Conservation (phyloP, 805 yeast genomes). For the Metschnikowia dekortorum region DNA sequence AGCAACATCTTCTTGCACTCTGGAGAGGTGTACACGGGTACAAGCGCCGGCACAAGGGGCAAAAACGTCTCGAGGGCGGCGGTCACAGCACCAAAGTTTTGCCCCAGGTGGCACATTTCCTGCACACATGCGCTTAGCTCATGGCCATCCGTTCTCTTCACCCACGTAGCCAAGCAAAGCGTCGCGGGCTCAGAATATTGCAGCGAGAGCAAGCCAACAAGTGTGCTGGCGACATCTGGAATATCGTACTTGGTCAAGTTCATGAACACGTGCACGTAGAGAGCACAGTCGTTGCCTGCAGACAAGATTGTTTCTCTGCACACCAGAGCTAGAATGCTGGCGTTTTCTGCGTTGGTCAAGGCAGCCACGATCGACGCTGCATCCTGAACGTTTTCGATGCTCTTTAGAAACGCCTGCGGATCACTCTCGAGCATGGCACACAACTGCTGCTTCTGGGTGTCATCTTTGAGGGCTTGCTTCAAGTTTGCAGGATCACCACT, state of each 20-base stretch:
- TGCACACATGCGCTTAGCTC: neutral
- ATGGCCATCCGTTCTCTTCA: neutral
- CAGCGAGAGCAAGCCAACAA: constrained; percentile 2
- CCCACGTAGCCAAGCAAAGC: neutral
- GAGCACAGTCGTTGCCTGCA: neutral
- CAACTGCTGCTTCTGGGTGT: neutral
- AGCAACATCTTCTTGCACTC: constrained; percentile 11
- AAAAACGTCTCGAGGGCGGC: constrained; percentile 12
- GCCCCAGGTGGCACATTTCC: neutral
- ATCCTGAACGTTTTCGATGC: neutral
- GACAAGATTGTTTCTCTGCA: neutral
- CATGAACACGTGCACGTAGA: constrained; percentile 6
- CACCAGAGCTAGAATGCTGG: neutral
- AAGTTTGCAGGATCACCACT: neutral
- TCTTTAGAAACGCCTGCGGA: neutral
- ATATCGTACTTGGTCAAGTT: neutral
- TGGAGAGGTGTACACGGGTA: constrained; percentile 10
- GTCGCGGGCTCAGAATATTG: neutral
- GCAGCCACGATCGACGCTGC: neutral
- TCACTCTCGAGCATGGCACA: neutral
- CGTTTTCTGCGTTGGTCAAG: neutral
- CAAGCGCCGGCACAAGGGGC: constrained; percentile 12
- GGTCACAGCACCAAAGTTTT: neutral
- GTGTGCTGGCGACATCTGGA: constrained; percentile 1
- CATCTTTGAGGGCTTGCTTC: neutral